Evolutionary conservation across 352 stramenopile genomes (phyloP).

Genomic region (Globisporangium emineosum): DNA sequence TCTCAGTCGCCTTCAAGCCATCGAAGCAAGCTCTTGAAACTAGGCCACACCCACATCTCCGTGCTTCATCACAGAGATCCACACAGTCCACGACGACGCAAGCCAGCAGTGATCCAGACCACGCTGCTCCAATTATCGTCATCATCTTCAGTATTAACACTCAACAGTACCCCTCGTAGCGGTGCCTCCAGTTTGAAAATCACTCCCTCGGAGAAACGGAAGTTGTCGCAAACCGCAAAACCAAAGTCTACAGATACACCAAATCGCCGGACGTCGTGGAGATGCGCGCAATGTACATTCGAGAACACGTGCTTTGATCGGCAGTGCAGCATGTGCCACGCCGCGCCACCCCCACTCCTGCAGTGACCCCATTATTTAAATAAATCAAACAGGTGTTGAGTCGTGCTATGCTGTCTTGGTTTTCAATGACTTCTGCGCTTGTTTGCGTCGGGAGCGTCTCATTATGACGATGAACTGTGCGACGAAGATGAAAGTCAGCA

Average conservation of each 20-base stretch:
- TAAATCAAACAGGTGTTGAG: conserved; percentile 11
- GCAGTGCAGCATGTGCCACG: conserved; percentile 66
- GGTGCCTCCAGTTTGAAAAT: not conserved
- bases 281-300: conserved; percentile 59
- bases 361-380: conserved; percentile 21
- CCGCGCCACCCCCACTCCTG: conserved; percentile 11
- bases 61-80: conserved; percentile 24
- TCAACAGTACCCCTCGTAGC: conserved; percentile 13
- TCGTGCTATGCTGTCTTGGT: conserved; percentile 3
- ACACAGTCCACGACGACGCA: conserved; percentile 26
- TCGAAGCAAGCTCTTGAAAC: conserved; percentile 19
- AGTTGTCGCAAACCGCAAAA: conserved; percentile 1
- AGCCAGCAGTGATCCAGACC: conserved; percentile 31
- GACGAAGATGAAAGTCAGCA: conserved; percentile 17
- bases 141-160: conserved; percentile 6
- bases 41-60: conserved; percentile 17
- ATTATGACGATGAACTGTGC: conserved; percentile 9
- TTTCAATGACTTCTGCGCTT: not conserved
- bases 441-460: not conserved
- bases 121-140: conserved; percentile 29
- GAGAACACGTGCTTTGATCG: conserved; percentile 75
- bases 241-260: conserved; percentile 2
- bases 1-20: conserved; percentile 5
- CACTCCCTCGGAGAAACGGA: conserved; percentile 4
- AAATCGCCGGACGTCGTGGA: conserved; percentile 36